phyloP scores from a whole-genome alignment of 306 rosid species.

The Datisca glomerata region DNA sequence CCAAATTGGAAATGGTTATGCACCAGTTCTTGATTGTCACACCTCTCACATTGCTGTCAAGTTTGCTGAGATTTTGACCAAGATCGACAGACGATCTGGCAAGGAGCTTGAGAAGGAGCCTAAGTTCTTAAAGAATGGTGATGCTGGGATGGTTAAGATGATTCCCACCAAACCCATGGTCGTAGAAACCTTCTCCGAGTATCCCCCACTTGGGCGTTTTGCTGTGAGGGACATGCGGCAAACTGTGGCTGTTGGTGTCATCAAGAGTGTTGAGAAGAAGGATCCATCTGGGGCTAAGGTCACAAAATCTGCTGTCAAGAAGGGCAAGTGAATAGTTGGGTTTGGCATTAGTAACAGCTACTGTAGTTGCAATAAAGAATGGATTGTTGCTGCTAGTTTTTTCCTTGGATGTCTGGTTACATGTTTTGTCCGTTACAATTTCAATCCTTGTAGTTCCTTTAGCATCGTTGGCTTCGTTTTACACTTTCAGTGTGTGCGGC shows the following conservation, averaged over 20 bases:
- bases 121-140: constrained; percentile 82
- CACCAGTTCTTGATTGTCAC: constrained; percentile 89
- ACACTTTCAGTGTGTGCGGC: too few species aligned
- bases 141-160: constrained; percentile 82
- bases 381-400: constrained; percentile 3
- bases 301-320: constrained; percentile 73
- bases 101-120: constrained; percentile 90
- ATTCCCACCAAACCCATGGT: constrained; percentile 89
- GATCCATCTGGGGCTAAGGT: constrained; percentile 62
- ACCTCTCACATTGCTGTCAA: constrained; percentile 86
- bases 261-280: constrained; percentile 88
- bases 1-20: constrained; percentile 82
- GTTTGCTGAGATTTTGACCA: constrained; percentile 59
- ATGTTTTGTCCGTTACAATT: constrained; percentile 2
- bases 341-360: too few species aligned
- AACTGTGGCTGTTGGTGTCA: constrained; percentile 88
- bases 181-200: constrained; percentile 69
- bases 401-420: not conserved
- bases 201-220: constrained; percentile 86
- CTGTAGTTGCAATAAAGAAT: too few species aligned
- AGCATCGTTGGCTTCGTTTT: too few species aligned
- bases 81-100: constrained; percentile 89
- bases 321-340: constrained; percentile 53
- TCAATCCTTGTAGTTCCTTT: constrained; percentile 17
- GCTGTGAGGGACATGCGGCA: constrained; percentile 95